phyloP scores from a whole-genome alignment of 2,329 filamentous ascomycete species.

The Alternaria novae-zelandiae region DNA sequence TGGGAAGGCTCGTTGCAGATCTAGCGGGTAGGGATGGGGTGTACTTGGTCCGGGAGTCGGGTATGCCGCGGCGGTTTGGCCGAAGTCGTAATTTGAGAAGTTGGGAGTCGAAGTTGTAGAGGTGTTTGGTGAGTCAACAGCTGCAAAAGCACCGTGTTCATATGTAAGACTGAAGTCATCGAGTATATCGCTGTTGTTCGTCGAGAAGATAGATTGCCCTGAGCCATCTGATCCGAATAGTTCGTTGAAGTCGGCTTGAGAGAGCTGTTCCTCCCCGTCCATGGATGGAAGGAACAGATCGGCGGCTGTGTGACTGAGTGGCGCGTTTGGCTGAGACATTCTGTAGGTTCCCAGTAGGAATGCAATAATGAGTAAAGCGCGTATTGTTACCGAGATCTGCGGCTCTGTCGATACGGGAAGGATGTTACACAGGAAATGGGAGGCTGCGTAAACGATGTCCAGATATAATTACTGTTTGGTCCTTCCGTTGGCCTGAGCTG shows the following conservation, averaged over 20 bases:
- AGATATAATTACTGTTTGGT: constrained; percentile 30
- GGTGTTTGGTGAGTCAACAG: constrained; percentile 3
- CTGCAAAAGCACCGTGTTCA: background rate
- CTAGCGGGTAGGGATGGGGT: constrained; percentile 26
- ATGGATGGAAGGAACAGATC: background rate
- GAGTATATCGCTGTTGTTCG: constrained; percentile 10
- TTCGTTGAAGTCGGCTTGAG: constrained; percentile 16
- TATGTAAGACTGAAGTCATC: constrained; percentile 13
- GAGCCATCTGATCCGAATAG: constrained; percentile 10
- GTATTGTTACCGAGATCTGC: constrained; percentile 3
- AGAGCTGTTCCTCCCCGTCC: constrained; percentile 12
- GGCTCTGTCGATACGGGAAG: constrained; percentile 6
- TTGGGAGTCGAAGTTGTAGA: constrained; percentile 18
- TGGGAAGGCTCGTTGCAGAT: constrained; percentile 17
- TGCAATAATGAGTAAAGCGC: background rate
- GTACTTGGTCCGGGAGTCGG: constrained; percentile 14
- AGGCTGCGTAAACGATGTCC: constrained; percentile 10
- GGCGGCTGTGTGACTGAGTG: background rate
- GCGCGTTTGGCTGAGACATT: constrained; percentile 30
- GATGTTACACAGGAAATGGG: constrained; percentile 29
- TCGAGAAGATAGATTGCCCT: constrained; percentile 5
- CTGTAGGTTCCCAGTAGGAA: background rate
- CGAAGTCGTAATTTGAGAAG: constrained; percentile 18
- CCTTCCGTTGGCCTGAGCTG: constrained; percentile 25
- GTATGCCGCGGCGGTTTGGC: constrained; percentile 8